These are phyloP conservation scores for Leucocoprinus leucothites DNA, from an alignment of 768 basidiomycete genomes.

Conservation along the genomic window DNA sequence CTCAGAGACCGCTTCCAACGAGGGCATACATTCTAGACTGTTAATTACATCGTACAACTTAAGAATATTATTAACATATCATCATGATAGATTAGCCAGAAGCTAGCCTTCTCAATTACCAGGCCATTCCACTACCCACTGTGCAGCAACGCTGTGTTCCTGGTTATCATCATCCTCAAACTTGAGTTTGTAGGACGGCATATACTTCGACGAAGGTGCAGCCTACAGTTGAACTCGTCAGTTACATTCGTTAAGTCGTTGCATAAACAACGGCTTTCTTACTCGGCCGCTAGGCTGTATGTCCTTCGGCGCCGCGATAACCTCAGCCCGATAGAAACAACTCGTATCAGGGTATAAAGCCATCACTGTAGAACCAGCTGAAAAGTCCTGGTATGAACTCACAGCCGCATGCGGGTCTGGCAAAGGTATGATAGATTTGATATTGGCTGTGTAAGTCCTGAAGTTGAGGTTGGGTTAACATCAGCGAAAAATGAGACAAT, in stretches of 20 bases:
- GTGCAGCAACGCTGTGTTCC: constrained; percentile 71
- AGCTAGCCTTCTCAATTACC: not conserved
- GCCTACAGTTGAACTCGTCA: constrained; percentile 18
- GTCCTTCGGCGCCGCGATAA: constrained; percentile 62
- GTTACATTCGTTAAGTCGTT: not conserved
- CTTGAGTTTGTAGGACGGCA: constrained; percentile 70
- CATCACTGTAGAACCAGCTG: constrained; percentile 71
- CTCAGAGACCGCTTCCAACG: no score
- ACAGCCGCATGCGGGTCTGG: constrained; percentile 68
- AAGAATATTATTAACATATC: constrained; percentile 9
- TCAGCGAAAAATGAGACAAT: not conserved
- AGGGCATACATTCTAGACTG: constrained; percentile 10
- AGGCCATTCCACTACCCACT: constrained; percentile 83
- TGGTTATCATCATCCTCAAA: constrained; percentile 90
- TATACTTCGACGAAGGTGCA: constrained; percentile 42
- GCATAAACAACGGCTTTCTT: constrained; percentile 9
- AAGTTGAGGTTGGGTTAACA: not conserved
- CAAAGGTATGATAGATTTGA: constrained; percentile 72
- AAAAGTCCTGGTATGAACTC: constrained; percentile 69
- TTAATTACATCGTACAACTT: constrained; percentile 8
- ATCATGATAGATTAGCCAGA: not conserved
- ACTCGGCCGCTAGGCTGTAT: constrained; percentile 34
- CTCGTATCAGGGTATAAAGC: constrained; percentile 91
- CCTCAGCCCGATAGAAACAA: constrained; percentile 87
- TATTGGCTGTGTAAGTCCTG: constrained; percentile 51